Base-by-base conservation (phyloP, 1,284 basidiomycete genomes). In the Fomitiporia mediterranea region DNA sequence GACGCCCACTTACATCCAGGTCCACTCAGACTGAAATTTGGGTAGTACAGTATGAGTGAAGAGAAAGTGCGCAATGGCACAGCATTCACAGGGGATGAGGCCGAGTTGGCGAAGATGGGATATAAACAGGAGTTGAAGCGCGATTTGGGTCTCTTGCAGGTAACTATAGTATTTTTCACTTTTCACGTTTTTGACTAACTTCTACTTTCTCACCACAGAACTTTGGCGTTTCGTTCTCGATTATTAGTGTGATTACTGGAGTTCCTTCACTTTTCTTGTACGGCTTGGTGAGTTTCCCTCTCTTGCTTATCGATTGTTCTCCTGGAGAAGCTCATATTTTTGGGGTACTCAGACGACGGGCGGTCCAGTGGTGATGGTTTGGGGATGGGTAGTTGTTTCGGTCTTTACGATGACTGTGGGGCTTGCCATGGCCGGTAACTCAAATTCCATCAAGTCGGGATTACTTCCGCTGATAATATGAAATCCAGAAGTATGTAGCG, bases 101-200 rank as follows among this genome's bases (percentile, higher is more conserved):
- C 72, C 6, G 83, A 84, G 67, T 70, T 87, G 13, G 83, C 83
- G 37, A 72, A 82, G 53, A 84, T 89, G 83, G 85, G 85, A 7
- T 87, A 86, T 68, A 86, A 84, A 68, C 84, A 87, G 67, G 84
- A 87, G 66, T 70, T 89, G 35, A 82, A 77, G 82, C 81, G 83
- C 13, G 83, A 86, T 59, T 66, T 85, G 57, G 72, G 79, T 32
- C 69, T 86, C 39, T 58, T 86, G 60, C 83, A 86, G 72, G 83
- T 80, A 55, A 25, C 42, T 28, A 21, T 54, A 15, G 17, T 23
- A n/a, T 9, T 32, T 15, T 25, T 4, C 9, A 15, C 23, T 37
- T 37, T 35, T 51, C 28, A 37, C 37, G 32, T 27, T 40, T 38
- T 39, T n/a, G n/a, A 27, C 37, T 25, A 28, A 40, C 27, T 28